Evolutionary conservation across 306 rosid species (phyloP).

Genomic region (Pterocarpus macrocarpus): DNA sequence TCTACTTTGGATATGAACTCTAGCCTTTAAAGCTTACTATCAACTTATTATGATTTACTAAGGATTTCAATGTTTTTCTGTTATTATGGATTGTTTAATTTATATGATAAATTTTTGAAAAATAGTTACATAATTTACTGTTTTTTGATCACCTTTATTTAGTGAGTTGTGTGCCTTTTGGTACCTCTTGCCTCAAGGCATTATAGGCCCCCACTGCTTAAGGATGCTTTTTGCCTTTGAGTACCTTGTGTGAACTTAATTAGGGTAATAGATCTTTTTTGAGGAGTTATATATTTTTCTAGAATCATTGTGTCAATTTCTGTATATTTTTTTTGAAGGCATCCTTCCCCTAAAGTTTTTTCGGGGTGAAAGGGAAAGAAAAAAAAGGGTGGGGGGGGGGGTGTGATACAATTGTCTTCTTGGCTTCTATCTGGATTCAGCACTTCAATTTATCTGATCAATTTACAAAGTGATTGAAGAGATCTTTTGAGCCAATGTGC

Average conservation of each 20-base stretch:
- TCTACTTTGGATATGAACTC: background rate
- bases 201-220: no score
- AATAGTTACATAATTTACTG: no score
- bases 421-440: constrained; percentile 9
- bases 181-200: no score
- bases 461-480: background rate
- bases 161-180: no score
- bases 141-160: no score
- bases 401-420: constrained; percentile 9
- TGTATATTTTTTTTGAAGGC: constrained; percentile 34
- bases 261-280: background rate
- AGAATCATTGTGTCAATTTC: constrained; percentile 22
- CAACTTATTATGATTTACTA: background rate
- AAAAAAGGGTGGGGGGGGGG: no score
- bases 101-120: no score
- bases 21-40: background rate
- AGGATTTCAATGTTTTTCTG: no score
- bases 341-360: background rate
- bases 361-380: no score
- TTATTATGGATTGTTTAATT: no score
- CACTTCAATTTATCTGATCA: background rate
- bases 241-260: no score
- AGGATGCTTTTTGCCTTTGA: no score
- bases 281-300: constrained; percentile 1
- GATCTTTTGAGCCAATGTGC: constrained; percentile 5